phyloP scores from a whole-genome alignment of 257 asterid genomes.

The Echium plantagineum region DNA sequence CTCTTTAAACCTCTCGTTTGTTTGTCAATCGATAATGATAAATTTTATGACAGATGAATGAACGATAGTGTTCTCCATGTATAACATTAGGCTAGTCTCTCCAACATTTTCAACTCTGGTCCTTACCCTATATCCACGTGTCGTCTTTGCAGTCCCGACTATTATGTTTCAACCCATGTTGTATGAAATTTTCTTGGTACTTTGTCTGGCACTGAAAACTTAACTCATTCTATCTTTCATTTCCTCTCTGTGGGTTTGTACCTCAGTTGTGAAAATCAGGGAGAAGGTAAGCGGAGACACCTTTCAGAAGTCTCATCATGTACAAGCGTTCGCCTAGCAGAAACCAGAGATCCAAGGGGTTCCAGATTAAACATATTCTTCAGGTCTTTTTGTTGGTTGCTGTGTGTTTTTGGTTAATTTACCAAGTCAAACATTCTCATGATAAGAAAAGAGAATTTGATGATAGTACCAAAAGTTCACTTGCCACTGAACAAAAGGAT shows the following conservation, averaged over 20 bases:
- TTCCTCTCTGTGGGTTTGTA: conserved; percentile 12
- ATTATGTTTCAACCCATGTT: too few species aligned
- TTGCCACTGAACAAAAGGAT: conserved; percentile 12
- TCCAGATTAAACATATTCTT: conserved; percentile 47
- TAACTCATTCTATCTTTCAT: background rate
- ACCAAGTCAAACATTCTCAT: conserved; percentile 82
- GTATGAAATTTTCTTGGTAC: too few species aligned
- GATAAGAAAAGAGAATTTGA: conserved; percentile 67
- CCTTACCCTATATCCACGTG: too few species aligned
- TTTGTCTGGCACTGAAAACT: too few species aligned
- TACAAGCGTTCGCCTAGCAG: conserved; percentile 63
- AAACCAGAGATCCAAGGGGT: conserved; percentile 66
- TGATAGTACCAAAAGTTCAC: conserved; percentile 38
- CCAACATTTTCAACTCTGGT: too few species aligned
- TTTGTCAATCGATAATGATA: too few species aligned
- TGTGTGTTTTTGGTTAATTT: conserved; percentile 84
- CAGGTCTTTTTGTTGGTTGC: conserved; percentile 71
- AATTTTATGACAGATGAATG: too few species aligned
- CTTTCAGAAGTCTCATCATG: conserved; percentile 33
- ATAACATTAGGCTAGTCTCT: too few species aligned
- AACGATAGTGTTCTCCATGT: too few species aligned
- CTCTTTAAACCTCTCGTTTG: too few species aligned
- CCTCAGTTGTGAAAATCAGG: background rate
- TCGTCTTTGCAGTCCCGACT: too few species aligned
- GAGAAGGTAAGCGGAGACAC: conserved; percentile 9